Evolutionary conservation across 1,284 basidiomycete genomes (phyloP).

Genomic region (Fomes fomentarius): DNA sequence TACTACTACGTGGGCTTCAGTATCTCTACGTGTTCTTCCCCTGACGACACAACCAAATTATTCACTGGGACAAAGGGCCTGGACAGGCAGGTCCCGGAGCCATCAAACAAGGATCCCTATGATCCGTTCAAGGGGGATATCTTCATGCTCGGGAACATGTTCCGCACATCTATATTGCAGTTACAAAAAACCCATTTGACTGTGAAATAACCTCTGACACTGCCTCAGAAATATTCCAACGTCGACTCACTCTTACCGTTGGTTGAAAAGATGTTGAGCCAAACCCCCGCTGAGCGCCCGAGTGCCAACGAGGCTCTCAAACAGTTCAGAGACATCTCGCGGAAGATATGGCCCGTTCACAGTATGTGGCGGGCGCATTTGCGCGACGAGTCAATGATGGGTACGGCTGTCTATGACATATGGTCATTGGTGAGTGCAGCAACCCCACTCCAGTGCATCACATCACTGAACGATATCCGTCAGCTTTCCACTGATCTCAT

Average conservation of each 20-base stretch:
- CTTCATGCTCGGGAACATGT: constrained; percentile 12
- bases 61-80: constrained; percentile 12
- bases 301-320: background rate
- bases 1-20: constrained; percentile 9
- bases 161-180: background rate
- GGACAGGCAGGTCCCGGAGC: constrained; percentile 30
- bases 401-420: too few relatives aligned
- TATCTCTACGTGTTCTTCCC: background rate
- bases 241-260: background rate
- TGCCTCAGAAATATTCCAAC: constrained; percentile 1
- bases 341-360: background rate
- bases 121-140: constrained; percentile 34
- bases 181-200: background rate
- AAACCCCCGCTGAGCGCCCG: background rate
- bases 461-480: too few relatives aligned
- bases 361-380: background rate
- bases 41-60: background rate
- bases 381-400: too few relatives aligned
- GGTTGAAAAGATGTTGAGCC: background rate
- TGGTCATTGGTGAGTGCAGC: too few relatives aligned
- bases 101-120: constrained; percentile 27
- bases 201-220: background rate
- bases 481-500: too few relatives aligned
- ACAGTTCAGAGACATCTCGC: background rate
- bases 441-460: too few relatives aligned